Percentiles rank a stretch among this genome's conserved stretches.
phyloP scores from a whole-genome alignment of 495 filamentous ascomycete genomes.

The Xylaria flabelliformis region DNA sequence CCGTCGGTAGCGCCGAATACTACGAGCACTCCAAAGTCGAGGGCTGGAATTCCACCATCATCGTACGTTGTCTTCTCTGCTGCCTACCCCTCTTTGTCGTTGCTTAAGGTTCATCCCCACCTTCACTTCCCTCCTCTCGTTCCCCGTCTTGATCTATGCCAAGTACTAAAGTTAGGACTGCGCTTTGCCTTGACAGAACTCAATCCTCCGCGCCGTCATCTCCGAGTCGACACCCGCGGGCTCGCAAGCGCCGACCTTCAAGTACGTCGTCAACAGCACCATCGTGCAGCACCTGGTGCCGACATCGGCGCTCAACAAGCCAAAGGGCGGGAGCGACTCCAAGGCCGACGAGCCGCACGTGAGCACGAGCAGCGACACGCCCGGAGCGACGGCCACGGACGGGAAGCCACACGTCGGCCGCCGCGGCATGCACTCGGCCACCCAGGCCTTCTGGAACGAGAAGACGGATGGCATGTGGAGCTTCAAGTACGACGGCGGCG shows the following conservation, averaged over 20 bases:
- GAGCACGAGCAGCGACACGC: conserved; percentile 48
- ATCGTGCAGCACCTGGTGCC: conserved; percentile 88
- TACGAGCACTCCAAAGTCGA: conserved; percentile 85
- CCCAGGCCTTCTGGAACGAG: conserved; percentile 96
- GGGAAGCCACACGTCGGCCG: conserved; percentile 72
- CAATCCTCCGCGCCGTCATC: conserved; percentile 84
- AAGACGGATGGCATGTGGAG: conserved; percentile 98
- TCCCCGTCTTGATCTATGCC: neutral
- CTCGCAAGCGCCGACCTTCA: conserved; percentile 64
- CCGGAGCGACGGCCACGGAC: conserved; percentile 48
- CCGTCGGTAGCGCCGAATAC: conserved; percentile 69
- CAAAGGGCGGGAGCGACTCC: conserved; percentile 48
- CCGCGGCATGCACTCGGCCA: conserved; percentile 94
- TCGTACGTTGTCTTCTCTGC: conserved; percentile 64
- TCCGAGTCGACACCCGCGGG: conserved; percentile 72
- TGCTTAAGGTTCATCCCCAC: neutral
- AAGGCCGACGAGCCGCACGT: conserved; percentile 42
- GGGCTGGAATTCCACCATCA: conserved; percentile 88
- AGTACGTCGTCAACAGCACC: conserved; percentile 95
- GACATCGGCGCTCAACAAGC: conserved; percentile 60
- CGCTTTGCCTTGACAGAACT: conserved; percentile 62
- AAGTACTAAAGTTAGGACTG: conserved; percentile 20
- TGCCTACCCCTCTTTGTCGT: neutral
- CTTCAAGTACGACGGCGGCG: conserved; percentile 88
- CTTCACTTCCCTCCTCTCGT: neutral